Evolutionary conservation across 352 stramenopile genomes (phyloP).

Genomic region (Globisporangium takayamanum): DNA sequence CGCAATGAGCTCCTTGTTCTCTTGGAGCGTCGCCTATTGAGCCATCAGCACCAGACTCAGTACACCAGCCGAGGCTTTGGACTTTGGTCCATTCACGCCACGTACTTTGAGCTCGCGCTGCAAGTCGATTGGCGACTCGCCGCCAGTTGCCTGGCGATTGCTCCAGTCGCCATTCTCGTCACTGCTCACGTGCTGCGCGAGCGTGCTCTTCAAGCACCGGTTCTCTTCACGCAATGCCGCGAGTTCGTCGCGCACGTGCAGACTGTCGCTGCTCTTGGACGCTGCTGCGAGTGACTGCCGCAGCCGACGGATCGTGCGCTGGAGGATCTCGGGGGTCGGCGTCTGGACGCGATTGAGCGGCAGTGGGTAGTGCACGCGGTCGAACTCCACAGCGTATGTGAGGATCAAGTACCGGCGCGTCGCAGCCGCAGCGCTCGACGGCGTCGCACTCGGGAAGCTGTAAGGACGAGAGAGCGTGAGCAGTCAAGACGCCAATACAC

Average conservation of each 20-base stretch:
- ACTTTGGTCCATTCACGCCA: not conserved
- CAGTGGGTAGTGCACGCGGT: slow-evolving; percentile 92
- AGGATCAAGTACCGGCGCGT: slow-evolving; percentile 91
- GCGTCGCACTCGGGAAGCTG: slow-evolving; percentile 7
- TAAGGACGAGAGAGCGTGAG: too few relatives aligned
- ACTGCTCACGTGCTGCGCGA: slow-evolving; percentile 45
- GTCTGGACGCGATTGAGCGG: slow-evolving; percentile 68
- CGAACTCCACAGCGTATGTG: slow-evolving; percentile 92
- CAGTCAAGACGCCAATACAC: not conserved
- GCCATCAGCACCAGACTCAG: not conserved
- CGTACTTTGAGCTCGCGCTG: slow-evolving; percentile 40
- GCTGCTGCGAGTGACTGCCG: slow-evolving; percentile 17
- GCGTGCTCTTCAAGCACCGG: slow-evolving; percentile 53
- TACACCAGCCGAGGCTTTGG: not conserved
- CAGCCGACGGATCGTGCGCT: slow-evolving; percentile 75
- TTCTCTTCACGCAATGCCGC: slow-evolving; percentile 51
- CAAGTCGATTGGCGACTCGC: slow-evolving; percentile 28
- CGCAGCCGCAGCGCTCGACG: too few relatives aligned
- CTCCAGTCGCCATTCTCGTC: slow-evolving; percentile 12
- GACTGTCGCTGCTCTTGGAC: not conserved
- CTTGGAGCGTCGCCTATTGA: slow-evolving; percentile 42
- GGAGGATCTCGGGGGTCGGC: slow-evolving; percentile 59
- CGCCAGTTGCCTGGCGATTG: slow-evolving; percentile 1
- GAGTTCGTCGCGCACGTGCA: slow-evolving; percentile 30
- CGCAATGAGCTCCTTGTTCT: slow-evolving; percentile 70